Conservation (phyloP, 2,329 filamentous ascomycete genomes). For the Neophaeococcomyces aloes region DNA sequence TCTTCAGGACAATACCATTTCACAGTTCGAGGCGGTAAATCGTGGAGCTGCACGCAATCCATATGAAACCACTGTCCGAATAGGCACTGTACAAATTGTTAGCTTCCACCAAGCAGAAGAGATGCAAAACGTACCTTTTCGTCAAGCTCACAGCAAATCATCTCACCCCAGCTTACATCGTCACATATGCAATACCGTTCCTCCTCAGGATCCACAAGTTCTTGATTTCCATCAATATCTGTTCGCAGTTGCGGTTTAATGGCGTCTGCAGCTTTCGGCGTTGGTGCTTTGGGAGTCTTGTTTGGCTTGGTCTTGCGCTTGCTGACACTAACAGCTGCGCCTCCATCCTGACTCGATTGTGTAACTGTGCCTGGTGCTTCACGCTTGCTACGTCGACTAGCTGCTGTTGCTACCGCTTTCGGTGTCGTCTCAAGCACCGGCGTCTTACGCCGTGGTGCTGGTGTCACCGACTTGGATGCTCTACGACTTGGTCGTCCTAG, state of each 20-base stretch:
- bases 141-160: conserved; percentile 56
- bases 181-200: conserved; percentile 54
- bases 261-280: conserved; percentile 22
- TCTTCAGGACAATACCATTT: conserved; percentile 60
- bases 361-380: conserved; percentile 52
- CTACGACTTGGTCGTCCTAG: conserved; percentile 13
- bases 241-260: conserved; percentile 30
- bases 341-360: conserved; percentile 44
- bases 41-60: conserved; percentile 47
- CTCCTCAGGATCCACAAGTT: conserved; percentile 51
- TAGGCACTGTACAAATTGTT: conserved; percentile 40
- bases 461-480: conserved; percentile 7
- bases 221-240: conserved; percentile 39
- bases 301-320: conserved; percentile 46
- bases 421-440: conserved; percentile 34
- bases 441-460: conserved; percentile 22
- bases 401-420: conserved; percentile 27
- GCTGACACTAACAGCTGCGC: conserved; percentile 52
- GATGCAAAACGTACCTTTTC: conserved; percentile 33
- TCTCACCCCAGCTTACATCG: conserved; percentile 53
- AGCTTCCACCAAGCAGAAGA: not conserved
- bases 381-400: conserved; percentile 43
- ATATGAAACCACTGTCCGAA: conserved; percentile 57
- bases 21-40: conserved; percentile 48
- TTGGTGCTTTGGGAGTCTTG: conserved; percentile 29